A percentile compares a stretch with the other conserved stretches of the same genome.
Evolutionary conservation across 192 early-diverging fungal species (phyloP).

Genomic region (Chytriomyces sp.): DNA sequence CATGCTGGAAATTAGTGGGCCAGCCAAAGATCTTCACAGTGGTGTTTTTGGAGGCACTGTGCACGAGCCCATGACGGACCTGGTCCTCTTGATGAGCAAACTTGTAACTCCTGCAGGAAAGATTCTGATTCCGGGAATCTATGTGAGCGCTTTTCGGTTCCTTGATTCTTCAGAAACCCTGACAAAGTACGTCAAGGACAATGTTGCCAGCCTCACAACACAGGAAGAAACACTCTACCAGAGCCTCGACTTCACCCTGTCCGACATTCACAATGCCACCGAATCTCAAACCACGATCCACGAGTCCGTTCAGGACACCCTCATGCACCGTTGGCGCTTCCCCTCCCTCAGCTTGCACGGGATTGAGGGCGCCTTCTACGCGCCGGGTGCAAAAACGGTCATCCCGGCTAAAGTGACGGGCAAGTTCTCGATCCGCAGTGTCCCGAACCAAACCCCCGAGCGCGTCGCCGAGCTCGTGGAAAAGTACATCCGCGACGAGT

Average conservation of each 20-base stretch:
- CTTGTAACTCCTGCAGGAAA: slow-evolving; percentile 83
- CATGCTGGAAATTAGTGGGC: slow-evolving; percentile 69
- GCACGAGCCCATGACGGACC: slow-evolving; percentile 98
- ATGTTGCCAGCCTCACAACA: slow-evolving; percentile 81
- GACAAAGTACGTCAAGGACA: slow-evolving; percentile 58
- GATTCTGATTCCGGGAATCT: slow-evolving; percentile 89
- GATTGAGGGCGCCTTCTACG: slow-evolving; percentile 95
- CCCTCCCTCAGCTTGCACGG: slow-evolving; percentile 96
- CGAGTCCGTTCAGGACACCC: slow-evolving; percentile 70
- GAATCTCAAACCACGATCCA: slow-evolving; percentile 78
- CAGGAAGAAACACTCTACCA: slow-evolving; percentile 83
- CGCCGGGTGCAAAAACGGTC: slow-evolving; percentile 93
- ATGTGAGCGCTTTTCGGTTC: slow-evolving; percentile 29
- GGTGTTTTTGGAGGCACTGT: slow-evolving; percentile 87
- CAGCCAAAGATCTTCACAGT: slow-evolving; percentile 91
- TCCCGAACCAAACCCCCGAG: slow-evolving; percentile 88
- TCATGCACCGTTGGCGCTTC: slow-evolving; percentile 90
- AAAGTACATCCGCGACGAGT: slow-evolving; percentile 77
- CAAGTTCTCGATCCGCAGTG: slow-evolving; percentile 97
- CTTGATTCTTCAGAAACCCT: not conserved
- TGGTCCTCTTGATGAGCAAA: slow-evolving; percentile 78
- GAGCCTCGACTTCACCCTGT: slow-evolving; percentile 75
- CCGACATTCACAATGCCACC: slow-evolving; percentile 78
- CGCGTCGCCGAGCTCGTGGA: slow-evolving; percentile 74
- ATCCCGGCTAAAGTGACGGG: slow-evolving; percentile 93